Conservation (phyloP, 176 grass and related monocot genomes). For the Urochloa ruziziensis region DNA sequence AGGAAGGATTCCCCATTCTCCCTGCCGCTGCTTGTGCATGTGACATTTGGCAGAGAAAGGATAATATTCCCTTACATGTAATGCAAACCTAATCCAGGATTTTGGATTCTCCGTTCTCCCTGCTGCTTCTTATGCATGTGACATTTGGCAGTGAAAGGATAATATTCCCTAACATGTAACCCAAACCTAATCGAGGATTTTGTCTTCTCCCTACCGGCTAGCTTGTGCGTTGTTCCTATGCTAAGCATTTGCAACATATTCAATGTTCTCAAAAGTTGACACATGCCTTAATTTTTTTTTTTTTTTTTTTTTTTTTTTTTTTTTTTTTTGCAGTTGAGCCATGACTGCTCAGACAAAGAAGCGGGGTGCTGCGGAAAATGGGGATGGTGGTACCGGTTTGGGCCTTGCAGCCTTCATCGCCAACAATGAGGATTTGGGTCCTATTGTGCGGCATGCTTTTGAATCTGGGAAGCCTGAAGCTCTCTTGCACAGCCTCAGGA, state of each 20-base stretch:
- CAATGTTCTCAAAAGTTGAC: not conserved
- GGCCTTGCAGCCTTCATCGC: conserved; percentile 52
- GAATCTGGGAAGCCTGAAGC: conserved; percentile 65
- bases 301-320: conserved; percentile 20
- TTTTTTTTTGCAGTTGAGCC: conserved; percentile 39
- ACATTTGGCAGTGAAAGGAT: no score
- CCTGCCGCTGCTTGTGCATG: no score
- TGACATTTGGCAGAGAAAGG: not conserved
- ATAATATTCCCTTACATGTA: no score
- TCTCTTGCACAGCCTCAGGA: conserved; percentile 54
- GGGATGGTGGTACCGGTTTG: conserved; percentile 37
- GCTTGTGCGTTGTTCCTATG: not conserved
- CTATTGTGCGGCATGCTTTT: conserved; percentile 55
- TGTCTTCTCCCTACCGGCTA: not conserved
- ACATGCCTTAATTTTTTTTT: conserved; percentile 11
- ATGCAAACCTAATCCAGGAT: no score
- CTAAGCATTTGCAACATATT: not conserved
- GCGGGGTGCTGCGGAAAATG: conserved; percentile 52
- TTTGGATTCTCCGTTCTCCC: no score
- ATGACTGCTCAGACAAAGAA: conserved; percentile 76
- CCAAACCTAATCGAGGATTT: not conserved
- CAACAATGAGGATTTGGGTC: conserved; percentile 70
- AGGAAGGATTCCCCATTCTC: no score
- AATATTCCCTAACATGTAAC: not conserved
- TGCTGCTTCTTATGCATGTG: not conserved